Conservation (phyloP, 345 rosid species). For the Acer yangbiense region DNA sequence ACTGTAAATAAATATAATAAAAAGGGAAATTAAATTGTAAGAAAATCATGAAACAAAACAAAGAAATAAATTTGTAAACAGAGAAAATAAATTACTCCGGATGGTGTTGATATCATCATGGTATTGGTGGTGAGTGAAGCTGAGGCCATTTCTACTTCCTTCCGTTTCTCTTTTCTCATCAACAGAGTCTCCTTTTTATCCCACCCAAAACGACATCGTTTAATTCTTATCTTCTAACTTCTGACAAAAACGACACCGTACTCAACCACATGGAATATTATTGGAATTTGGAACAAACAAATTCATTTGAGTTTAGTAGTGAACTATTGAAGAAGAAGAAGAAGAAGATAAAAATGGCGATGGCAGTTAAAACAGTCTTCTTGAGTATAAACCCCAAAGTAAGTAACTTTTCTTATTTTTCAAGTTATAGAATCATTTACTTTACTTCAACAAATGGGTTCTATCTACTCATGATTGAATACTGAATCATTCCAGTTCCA, state of each 20-base stretch:
- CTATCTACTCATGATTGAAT: not conserved
- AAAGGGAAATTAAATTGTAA: not conserved
- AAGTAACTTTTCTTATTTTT: not conserved
- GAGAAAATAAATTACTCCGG: constrained; percentile 17
- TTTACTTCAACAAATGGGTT: not conserved
- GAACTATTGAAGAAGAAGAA: not conserved
- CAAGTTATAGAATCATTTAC: no score
- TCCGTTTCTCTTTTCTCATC: not conserved
- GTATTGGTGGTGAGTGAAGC: constrained; percentile 20
- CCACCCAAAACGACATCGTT: constrained; percentile 7
- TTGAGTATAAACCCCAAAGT: constrained; percentile 39
- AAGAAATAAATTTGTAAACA: not conserved
- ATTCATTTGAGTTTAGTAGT: not conserved
- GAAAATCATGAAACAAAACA: not conserved
- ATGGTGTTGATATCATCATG: constrained; percentile 11
- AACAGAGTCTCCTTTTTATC: not conserved
- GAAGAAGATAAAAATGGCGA: constrained; percentile 27
- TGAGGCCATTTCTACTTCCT: constrained; percentile 30
- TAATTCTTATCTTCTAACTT: not conserved
- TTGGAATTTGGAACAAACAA: no score
- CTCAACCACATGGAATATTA: not conserved
- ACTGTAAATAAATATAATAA: constrained; percentile 1
- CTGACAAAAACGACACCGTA: not conserved
- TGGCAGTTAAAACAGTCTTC: constrained; percentile 34
- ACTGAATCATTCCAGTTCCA: constrained; percentile 47